Conservation (phyloP, 805 yeast genomes). For the Metschnikowia chrysomelidarum region DNA sequence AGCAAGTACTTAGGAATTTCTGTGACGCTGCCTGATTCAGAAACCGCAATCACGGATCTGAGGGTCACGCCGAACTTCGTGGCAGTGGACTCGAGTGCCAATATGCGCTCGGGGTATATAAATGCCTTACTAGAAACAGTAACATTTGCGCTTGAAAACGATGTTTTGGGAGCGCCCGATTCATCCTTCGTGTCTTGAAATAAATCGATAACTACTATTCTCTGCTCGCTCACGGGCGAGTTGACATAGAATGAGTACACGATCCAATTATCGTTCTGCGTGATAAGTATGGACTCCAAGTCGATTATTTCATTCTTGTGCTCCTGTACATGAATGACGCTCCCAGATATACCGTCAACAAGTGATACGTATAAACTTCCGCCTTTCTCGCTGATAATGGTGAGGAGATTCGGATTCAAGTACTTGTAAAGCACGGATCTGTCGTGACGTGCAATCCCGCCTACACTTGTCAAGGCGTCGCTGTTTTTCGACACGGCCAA, state of each 20-base stretch:
- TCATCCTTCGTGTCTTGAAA: conserved; percentile 51
- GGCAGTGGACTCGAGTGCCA: conserved; percentile 48
- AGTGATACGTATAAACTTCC: conserved; percentile 46
- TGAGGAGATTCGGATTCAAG: conserved; percentile 64
- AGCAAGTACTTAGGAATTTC: conserved; percentile 68
- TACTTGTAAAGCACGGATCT: conserved; percentile 81
- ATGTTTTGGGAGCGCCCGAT: conserved; percentile 23
- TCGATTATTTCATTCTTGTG: conserved; percentile 40
- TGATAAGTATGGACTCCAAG: conserved; percentile 44
- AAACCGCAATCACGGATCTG: conserved; percentile 59
- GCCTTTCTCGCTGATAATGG: conserved; percentile 41
- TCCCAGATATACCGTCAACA: conserved; percentile 71
- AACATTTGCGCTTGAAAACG: conserved; percentile 45
- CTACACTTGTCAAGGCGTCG: conserved; percentile 39
- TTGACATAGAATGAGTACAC: conserved; percentile 61
- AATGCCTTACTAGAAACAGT: conserved; percentile 52
- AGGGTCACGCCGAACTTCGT: conserved; percentile 68
- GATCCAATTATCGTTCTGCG: conserved; percentile 83
- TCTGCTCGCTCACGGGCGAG: conserved; percentile 48
- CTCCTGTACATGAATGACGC: conserved; percentile 44
- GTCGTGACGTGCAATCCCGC: conserved; percentile 68
- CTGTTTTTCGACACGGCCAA: conserved; percentile 23
- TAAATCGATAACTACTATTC: conserved; percentile 71
- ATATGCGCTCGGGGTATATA: conserved; percentile 58
- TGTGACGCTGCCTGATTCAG: conserved; percentile 60